Conservation (phyloP, 2,329 filamentous ascomycete species). For the Fusarium decemcellulare region DNA sequence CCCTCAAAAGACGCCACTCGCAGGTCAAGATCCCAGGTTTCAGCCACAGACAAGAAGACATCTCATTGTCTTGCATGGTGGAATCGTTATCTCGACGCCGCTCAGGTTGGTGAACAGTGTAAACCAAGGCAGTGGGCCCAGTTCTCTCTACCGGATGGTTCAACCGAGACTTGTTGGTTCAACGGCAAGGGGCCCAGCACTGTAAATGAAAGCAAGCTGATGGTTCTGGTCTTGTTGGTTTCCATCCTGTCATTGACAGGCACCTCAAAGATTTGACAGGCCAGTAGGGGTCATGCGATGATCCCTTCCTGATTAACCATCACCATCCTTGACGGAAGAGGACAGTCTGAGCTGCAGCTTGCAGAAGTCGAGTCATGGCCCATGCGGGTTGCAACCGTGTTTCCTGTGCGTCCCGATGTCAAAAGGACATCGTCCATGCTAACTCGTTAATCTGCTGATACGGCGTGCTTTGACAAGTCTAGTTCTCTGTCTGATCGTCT, state of each 20-base stretch:
- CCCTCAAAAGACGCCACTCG: not conserved
- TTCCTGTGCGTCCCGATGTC: too few relatives aligned
- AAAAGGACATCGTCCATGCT: too few relatives aligned
- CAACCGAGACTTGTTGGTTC: not conserved
- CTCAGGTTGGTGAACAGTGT: not conserved
- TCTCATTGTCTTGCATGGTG: not conserved
- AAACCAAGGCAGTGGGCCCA: not conserved
- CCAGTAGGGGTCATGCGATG: slow-evolving; percentile 5
- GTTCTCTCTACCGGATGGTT: not conserved
- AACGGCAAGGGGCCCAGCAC: not conserved
- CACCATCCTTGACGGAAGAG: not conserved
- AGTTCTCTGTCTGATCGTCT: not conserved
- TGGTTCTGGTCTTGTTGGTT: not conserved
- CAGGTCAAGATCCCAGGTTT: not conserved
- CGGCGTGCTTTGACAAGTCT: too few relatives aligned
- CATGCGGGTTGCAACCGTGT: not conserved
- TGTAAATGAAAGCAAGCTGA: not conserved
- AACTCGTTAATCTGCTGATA: too few relatives aligned
- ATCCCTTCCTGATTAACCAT: slow-evolving; percentile 2
- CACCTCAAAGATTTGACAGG: not conserved
- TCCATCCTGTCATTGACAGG: not conserved
- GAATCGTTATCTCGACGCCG: not conserved
- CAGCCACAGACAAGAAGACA: not conserved
- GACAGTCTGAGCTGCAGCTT: not conserved
- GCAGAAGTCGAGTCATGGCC: not conserved